Evolutionary conservation across 2,329 filamentous ascomycete genomes (phyloP).

Genomic region (Hypomyces rosellus): DNA sequence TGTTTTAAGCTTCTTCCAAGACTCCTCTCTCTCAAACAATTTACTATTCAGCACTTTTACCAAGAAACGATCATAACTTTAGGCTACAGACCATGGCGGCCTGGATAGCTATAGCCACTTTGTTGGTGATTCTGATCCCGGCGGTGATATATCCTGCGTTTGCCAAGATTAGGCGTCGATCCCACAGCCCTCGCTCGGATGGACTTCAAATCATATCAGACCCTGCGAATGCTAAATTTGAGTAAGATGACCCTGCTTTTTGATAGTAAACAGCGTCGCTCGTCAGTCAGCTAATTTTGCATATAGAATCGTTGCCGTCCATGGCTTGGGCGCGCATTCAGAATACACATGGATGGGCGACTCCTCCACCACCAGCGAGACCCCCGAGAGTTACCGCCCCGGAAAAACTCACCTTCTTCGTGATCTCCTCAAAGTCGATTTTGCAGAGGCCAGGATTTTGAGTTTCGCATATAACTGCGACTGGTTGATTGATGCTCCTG

Average conservation of each 20-base stretch:
- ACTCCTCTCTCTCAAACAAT: background rate
- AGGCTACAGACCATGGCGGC: background rate
- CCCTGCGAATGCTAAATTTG: background rate
- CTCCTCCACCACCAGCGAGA: background rate
- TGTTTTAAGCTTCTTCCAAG: too few relatives aligned
- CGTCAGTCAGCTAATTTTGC: too few relatives aligned
- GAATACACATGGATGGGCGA: background rate
- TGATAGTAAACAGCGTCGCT: too few relatives aligned
- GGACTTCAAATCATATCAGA: background rate
- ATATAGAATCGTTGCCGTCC: background rate
- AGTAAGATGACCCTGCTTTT: background rate
- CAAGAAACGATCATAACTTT: background rate
- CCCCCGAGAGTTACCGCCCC: background rate
- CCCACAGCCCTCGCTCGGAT: background rate
- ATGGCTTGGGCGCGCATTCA: background rate
- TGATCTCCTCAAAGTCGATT: constrained; percentile 1
- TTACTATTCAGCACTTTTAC: background rate
- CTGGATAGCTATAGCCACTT: background rate
- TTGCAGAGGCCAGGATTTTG: constrained; percentile 16
- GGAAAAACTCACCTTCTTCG: background rate
- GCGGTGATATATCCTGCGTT: background rate
- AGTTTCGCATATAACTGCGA: constrained; percentile 16
- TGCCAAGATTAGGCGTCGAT: background rate
- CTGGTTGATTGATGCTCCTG: constrained; percentile 16
- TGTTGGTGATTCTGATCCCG: background rate